phyloP scores from a whole-genome alignment of 2,329 filamentous ascomycete species.

The Ophiostoma montium region DNA sequence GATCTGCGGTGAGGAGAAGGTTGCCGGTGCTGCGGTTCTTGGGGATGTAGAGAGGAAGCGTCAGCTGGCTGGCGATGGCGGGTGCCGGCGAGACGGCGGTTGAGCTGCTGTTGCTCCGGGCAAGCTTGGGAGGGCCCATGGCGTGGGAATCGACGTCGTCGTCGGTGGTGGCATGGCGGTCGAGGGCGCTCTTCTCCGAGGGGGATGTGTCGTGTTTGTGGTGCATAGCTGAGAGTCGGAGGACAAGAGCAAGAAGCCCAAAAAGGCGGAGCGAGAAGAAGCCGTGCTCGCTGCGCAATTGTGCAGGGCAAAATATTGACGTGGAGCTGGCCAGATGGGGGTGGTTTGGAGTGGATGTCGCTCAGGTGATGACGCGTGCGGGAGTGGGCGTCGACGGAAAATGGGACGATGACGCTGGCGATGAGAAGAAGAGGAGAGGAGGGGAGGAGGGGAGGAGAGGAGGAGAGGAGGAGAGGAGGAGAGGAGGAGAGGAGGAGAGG shows the following conservation, averaged over 20 bases:
- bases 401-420: no score
- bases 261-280: no score
- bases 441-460: no score
- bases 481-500: no score
- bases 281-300: no score
- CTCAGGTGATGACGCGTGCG: no score
- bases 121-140: not conserved
- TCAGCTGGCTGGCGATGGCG: constrained; percentile 26
- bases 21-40: constrained; percentile 56
- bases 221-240: constrained; percentile 27
- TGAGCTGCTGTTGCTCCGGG: not conserved
- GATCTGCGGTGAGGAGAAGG: constrained; percentile 33
- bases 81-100: not conserved
- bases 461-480: no score
- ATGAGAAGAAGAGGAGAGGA: no score
- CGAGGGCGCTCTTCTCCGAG: constrained; percentile 26
- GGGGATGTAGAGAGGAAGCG: constrained; percentile 36
- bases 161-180: not conserved
- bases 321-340: no score
- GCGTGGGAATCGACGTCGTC: not conserved
- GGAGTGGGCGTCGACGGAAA: no score
- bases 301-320: no score
- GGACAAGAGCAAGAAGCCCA: not conserved
- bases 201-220: constrained; percentile 26
- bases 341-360: no score